Base-by-base conservation (phyloP, 495 filamentous ascomycete genomes). In the Hamigera avellanea region DNA sequence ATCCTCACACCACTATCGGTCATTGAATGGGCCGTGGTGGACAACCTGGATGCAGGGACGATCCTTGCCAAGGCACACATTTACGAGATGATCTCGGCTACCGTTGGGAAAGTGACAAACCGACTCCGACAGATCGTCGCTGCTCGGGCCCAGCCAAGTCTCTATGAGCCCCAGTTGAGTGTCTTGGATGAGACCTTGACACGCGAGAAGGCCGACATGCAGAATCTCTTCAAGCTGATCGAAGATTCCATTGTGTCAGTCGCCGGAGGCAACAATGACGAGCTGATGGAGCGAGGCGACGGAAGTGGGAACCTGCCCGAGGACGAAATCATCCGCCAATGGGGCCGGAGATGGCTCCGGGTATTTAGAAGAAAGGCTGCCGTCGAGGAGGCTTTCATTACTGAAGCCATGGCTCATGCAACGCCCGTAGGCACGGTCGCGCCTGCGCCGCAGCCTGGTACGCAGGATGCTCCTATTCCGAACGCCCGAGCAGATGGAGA, bases 51-150 rank as follows among this genome's bases (percentile, higher is more conserved):
- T 14, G 69, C 77, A 19, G 86, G 83, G 17, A 69, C 74, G 16
- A 72, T 76, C 1, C 77, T 99, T 13, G 67, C 78, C 14, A 70
- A 78, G 43, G 63, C 76, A 0, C 76, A 88, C 59, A 65, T 86
- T 6, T 96, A 81, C 63, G 91, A 99, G 59, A 81, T 96, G 61
- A 76, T 95, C 2, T 75, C 76, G 23, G 78, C 78, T 26, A 96
- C 91, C 0, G 77, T 96, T 27, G 72, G 78, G 36, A 99, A 99
- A 61, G 91, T 99, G 32, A 93, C 87, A 13, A 80, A 77, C 43
- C 81, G 91, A 19, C 76, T 94, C 17, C 76, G 86, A 27, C 86
- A 95, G 61, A 81, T 95, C 28, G 75, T 84, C 10, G 58, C 64
- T 3, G 74, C 77, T 16, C 68, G 70, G 15, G 66, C 63, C 10